These are phyloP conservation scores for Puccinia coronata DNA, from an alignment of 1,284 basidiomycete genomes.

Conservation along the genomic window DNA sequence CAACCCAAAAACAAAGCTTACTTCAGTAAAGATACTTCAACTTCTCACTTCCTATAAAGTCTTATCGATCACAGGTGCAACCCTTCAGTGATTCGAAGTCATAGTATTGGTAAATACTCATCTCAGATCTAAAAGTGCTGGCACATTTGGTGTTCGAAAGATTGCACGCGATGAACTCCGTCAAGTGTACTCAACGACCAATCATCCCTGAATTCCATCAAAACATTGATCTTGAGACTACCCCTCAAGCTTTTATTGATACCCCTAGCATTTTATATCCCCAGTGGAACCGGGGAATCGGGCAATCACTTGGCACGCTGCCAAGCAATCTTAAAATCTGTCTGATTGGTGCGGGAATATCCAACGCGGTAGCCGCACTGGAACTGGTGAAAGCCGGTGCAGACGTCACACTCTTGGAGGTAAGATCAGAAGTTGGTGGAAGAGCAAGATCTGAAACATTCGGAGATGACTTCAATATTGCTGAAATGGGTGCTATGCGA, in stretches of 20 bases:
- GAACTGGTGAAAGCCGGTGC: constrained; percentile 24
- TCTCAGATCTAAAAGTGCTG: too few species aligned
- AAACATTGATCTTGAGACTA: too few species aligned
- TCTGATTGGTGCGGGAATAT: constrained; percentile 19
- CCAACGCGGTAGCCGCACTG: constrained; percentile 8
- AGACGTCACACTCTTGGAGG: constrained; percentile 11
- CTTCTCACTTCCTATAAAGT: too few species aligned
- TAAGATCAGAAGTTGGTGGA: constrained; percentile 3
- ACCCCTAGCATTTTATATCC: constrained; percentile 11
- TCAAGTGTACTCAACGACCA: background rate
- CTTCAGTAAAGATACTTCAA: too few species aligned
- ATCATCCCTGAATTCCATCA: background rate
- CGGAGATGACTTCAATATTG: background rate
- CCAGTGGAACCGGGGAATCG: constrained; percentile 13
- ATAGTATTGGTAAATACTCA: too few species aligned
- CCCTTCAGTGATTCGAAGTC: too few species aligned
- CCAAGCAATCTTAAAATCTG: constrained; percentile 7
- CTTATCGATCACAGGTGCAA: too few species aligned
- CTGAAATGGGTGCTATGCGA: constrained; percentile 25
- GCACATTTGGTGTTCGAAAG: too few species aligned
- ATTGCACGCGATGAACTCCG: background rate
- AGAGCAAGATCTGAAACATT: constrained; percentile 11
- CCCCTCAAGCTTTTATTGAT: constrained; percentile 17
- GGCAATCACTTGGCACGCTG: background rate
- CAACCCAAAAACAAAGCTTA: too few species aligned